Evolutionary conservation across 805 yeast species (phyloP).

Genomic region (Ogataea pilisensis): DNA sequence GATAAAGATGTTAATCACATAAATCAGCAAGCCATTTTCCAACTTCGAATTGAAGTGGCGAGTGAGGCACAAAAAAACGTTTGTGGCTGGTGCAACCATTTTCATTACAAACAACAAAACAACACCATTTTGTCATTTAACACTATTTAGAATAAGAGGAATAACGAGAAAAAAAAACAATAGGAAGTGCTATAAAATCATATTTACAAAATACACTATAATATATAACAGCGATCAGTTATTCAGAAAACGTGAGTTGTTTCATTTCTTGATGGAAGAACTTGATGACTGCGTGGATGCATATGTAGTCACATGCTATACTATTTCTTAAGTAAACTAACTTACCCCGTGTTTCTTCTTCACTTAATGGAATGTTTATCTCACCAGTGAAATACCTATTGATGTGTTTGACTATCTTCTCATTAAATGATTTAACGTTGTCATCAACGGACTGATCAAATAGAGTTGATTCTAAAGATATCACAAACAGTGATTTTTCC

Average conservation of each 20-base stretch:
- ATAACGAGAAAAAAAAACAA: too few species aligned
- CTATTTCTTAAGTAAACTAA: constrained; percentile 22
- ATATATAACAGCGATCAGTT: too few species aligned
- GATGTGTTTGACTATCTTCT: constrained; percentile 8
- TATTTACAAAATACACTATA: too few species aligned
- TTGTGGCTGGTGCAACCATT: too few species aligned
- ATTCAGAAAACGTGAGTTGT: constrained; percentile 1
- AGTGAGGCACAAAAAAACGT: too few species aligned
- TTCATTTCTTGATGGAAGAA: constrained; percentile 17
- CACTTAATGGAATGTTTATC: neutral
- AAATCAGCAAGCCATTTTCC: too few species aligned
- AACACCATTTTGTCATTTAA: too few species aligned
- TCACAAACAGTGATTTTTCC: constrained; percentile 20
- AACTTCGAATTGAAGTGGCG: too few species aligned
- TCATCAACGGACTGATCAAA: constrained; percentile 11
- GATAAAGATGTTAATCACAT: too few species aligned
- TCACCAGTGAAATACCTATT: constrained; percentile 19
- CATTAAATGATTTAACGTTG: constrained; percentile 6
- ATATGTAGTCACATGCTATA: constrained; percentile 24
- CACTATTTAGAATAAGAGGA: too few species aligned
- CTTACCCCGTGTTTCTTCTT: constrained; percentile 7
- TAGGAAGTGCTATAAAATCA: too few species aligned
- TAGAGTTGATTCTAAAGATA: constrained; percentile 17
- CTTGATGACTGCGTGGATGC: constrained; percentile 15
- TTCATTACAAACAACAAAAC: too few species aligned